phyloP scores from a whole-genome alignment of 1,284 basidiomycete genomes.

The Porodaedalea pini region DNA sequence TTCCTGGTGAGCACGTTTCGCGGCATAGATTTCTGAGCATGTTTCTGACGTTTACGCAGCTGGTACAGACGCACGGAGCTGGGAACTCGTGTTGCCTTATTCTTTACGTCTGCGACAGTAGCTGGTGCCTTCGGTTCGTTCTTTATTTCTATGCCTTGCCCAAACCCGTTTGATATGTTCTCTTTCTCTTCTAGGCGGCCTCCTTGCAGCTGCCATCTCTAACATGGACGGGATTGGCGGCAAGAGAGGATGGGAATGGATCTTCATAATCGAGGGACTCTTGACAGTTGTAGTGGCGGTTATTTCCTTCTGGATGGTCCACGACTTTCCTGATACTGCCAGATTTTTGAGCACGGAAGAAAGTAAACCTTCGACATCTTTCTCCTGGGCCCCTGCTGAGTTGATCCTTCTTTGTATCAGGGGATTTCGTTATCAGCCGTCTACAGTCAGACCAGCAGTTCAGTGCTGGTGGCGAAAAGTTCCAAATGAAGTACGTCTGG shows the following conservation, averaged over 20 bases:
- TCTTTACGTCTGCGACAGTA: conserved; percentile 67
- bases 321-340: conserved; percentile 61
- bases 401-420: conserved; percentile 24
- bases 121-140: conserved; percentile 64
- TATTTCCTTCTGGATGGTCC: conserved; percentile 51
- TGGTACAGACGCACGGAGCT: conserved; percentile 63
- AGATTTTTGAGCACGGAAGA: conserved; percentile 50
- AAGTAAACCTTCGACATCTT: conserved; percentile 30
- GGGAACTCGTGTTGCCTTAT: conserved; percentile 55
- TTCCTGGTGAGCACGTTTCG: conserved; percentile 38
- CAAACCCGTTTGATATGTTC: not conserved
- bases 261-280: conserved; percentile 76
- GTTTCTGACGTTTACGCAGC: conserved; percentile 29
- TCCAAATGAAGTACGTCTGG: conserved; percentile 43
- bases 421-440: conserved; percentile 44
- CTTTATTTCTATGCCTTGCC: conserved; percentile 5
- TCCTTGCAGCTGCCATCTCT: conserved; percentile 60
- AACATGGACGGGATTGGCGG: conserved; percentile 68
- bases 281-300: conserved; percentile 54
- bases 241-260: conserved; percentile 60
- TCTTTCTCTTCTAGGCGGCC: conserved; percentile 42
- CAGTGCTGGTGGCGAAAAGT: conserved; percentile 47
- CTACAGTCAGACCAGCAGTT: conserved; percentile 47
- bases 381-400: conserved; percentile 25
- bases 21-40: not conserved